Evolutionary conservation across 1,284 basidiomycete genomes (phyloP).

Genomic region (Malassezia dermatis): DNA sequence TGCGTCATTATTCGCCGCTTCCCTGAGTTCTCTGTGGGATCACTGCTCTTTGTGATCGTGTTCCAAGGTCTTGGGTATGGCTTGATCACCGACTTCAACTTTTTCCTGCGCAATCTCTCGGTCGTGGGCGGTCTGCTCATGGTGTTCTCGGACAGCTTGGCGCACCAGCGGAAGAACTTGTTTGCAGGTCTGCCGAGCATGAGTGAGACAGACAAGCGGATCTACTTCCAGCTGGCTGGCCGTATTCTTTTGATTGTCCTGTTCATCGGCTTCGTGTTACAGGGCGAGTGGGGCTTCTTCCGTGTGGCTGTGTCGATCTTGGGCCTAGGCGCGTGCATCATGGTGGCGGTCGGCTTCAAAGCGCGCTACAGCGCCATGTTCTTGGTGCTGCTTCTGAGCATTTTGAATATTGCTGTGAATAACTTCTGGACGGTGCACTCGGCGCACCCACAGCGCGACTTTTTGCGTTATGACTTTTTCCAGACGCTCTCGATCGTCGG

Average conservation of each 20-base stretch:
- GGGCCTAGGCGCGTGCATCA: slow-evolving; percentile 64
- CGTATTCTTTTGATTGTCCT: slow-evolving; percentile 97
- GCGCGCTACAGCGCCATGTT: slow-evolving; percentile 98
- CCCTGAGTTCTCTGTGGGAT: slow-evolving; percentile 78
- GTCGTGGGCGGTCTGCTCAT: slow-evolving; percentile 88
- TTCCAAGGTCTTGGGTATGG: slow-evolving; percentile 88
- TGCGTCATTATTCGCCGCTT: slow-evolving; percentile 77
- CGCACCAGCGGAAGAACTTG: slow-evolving; percentile 59
- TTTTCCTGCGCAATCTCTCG: slow-evolving; percentile 92
- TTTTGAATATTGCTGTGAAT: slow-evolving; percentile 95
- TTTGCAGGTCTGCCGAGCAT: slow-evolving; percentile 81
- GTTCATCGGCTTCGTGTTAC: slow-evolving; percentile 93
- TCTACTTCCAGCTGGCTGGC: slow-evolving; percentile 96
- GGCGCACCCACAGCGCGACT: slow-evolving; percentile 87
- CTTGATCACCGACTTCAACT: slow-evolving; percentile 92
- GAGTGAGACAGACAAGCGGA: slow-evolving; percentile 89
- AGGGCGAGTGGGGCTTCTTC: slow-evolving; percentile 76
- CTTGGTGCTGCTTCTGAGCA: slow-evolving; percentile 77
- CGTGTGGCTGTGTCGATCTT: slow-evolving; percentile 72
- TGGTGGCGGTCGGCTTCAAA: slow-evolving; percentile 98
- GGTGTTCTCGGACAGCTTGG: slow-evolving; percentile 91
- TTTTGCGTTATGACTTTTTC: slow-evolving; percentile 58
- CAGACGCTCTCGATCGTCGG: slow-evolving; percentile 73
- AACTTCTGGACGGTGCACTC: slow-evolving; percentile 94
- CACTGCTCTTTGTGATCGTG: slow-evolving; percentile 80